phyloP scores from a whole-genome alignment of 805 yeast species.

The Sugiyamaella smithiae region DNA sequence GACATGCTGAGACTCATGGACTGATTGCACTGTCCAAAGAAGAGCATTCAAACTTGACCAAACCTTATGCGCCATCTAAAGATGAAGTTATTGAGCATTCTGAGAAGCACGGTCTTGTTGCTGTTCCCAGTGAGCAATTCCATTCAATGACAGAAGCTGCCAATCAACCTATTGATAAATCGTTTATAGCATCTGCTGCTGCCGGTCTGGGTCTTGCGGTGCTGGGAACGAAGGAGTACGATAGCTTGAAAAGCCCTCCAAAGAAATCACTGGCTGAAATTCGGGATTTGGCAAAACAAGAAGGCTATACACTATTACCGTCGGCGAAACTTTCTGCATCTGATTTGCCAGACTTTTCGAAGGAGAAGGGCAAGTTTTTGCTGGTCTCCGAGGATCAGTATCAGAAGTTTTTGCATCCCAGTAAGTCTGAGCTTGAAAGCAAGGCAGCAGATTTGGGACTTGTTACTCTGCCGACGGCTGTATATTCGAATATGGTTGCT shows the following conservation, averaged over 20 bases:
- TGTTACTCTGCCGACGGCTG: conserved; percentile 28
- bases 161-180: conserved; percentile 22
- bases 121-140: conserved; percentile 27
- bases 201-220: conserved; percentile 26
- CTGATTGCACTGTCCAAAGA: conserved; percentile 27
- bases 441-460: conserved; percentile 29
- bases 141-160: conserved; percentile 27
- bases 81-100: conserved; percentile 21
- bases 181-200: conserved; percentile 26
- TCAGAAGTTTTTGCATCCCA: conserved; percentile 15
- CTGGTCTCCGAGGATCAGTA: conserved; percentile 25
- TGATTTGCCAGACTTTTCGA: neutral
- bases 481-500: conserved; percentile 17
- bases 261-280: conserved; percentile 25
- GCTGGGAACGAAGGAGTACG: conserved; percentile 18
- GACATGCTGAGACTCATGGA: conserved; percentile 23
- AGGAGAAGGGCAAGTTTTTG: conserved; percentile 20
- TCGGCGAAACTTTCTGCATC: neutral
- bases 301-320: conserved; percentile 1
- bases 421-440: conserved; percentile 18
- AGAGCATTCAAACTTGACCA: conserved; percentile 18
- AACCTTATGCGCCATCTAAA: conserved; percentile 14
- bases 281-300: conserved; percentile 23
- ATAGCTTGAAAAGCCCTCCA: conserved; percentile 17
- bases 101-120: conserved; percentile 23